Conservation (phyloP, 805 yeast species). For the Saccharomycopsis fodiens region DNA sequence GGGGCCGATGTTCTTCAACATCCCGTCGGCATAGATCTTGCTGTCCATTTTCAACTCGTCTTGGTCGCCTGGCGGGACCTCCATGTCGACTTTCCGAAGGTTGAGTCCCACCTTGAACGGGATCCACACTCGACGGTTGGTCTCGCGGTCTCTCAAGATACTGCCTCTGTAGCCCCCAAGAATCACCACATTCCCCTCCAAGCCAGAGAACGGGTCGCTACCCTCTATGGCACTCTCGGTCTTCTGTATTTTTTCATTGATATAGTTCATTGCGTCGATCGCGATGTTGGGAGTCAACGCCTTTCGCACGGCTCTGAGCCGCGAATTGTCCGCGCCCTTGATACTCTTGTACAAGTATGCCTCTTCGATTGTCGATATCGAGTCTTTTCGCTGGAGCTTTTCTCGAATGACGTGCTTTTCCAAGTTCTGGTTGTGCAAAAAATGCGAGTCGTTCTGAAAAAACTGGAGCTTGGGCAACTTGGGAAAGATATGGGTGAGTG, state of each 20-base stretch:
- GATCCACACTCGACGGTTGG: constrained; percentile 72
- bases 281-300: constrained; percentile 46
- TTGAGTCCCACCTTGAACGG: constrained; percentile 83
- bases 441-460: constrained; percentile 17
- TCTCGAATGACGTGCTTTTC: constrained; percentile 31
- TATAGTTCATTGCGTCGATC: constrained; percentile 24
- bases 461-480: constrained; percentile 20
- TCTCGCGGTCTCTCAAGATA: constrained; percentile 55
- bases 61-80: constrained; percentile 63
- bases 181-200: constrained; percentile 73
- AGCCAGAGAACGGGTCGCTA: constrained; percentile 34
- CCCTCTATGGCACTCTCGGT: background rate
- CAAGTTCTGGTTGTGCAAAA: constrained; percentile 24
- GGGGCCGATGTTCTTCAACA: constrained; percentile 79
- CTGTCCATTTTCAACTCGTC: constrained; percentile 50
- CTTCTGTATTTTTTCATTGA: constrained; percentile 23
- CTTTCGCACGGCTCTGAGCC: constrained; percentile 62
- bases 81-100: constrained; percentile 57
- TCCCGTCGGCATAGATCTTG: constrained; percentile 61
- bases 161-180: constrained; percentile 90
- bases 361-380: constrained; percentile 58
- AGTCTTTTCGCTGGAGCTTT: constrained; percentile 44
- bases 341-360: constrained; percentile 45
- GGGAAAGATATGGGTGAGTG: constrained; percentile 27
- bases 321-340: constrained; percentile 56